Evolutionary conservation across 2,329 filamentous ascomycete species (phyloP).

Genomic region (Pseudogymnoascus sp.): DNA sequence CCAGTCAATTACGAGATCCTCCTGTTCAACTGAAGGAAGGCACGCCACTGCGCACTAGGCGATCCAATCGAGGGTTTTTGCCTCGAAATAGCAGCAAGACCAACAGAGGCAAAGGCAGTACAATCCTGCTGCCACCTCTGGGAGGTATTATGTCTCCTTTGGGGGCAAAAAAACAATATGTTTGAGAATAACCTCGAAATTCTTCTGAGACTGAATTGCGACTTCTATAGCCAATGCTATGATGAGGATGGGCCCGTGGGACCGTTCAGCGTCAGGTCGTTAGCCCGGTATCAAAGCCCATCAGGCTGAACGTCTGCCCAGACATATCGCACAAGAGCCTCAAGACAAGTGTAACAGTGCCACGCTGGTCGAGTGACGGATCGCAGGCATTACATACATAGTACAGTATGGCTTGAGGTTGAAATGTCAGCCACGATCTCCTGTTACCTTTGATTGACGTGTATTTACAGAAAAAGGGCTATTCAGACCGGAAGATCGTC

Average conservation of each 20-base stretch:
- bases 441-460: constrained; percentile 5
- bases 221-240: background rate
- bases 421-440: constrained; percentile 2
- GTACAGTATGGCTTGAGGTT: background rate
- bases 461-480: background rate
- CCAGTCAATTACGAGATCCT: background rate
- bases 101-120: background rate
- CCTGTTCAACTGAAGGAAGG: background rate
- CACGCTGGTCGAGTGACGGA: background rate
- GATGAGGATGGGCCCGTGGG: background rate
- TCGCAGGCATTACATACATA: background rate
- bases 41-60: background rate
- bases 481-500: constrained; percentile 5
- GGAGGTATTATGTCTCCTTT: background rate
- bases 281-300: background rate
- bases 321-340: constrained; percentile 1
- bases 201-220: background rate
- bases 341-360: background rate
- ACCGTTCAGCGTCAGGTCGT: background rate
- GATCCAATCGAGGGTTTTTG: background rate
- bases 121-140: background rate
- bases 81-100: background rate
- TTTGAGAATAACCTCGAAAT: background rate
- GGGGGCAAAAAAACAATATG: background rate
- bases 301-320: background rate